A percentile compares a stretch with the other conserved stretches of the same genome.
Evolutionary conservation across 352 stramenopile species (phyloP).

Genomic region (Saprolegnia diclina): DNA sequence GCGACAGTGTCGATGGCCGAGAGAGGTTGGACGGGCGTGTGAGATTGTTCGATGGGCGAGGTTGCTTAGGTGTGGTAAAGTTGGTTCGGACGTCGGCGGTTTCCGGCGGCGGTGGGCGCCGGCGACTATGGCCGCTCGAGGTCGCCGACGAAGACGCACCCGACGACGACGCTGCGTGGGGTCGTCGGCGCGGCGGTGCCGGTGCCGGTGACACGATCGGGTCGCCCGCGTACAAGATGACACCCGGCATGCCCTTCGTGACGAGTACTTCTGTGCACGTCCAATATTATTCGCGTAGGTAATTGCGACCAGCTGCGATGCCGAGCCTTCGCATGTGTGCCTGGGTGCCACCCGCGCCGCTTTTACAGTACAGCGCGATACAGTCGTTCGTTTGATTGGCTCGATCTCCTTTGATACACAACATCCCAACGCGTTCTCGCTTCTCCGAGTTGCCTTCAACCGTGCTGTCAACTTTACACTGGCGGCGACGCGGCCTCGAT

Average conservation of each 20-base stretch:
- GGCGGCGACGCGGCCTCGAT: too few species aligned
- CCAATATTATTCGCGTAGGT: not conserved
- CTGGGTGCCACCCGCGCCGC: not conserved
- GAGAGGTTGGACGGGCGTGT: not conserved
- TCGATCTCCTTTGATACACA: not conserved
- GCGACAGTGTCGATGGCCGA: not conserved
- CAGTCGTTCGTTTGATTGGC: constrained; percentile 6
- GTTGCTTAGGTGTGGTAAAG: not conserved
- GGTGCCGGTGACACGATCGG: not conserved
- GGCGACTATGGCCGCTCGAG: not conserved
- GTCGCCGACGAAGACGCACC: not conserved
- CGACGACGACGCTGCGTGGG: not conserved
- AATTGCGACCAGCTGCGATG: constrained; percentile 1
- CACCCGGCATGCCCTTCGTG: not conserved
- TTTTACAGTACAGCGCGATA: constrained; percentile 14
- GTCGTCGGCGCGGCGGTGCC: not conserved
- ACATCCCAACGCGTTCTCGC: not conserved
- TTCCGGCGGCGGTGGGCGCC: constrained; percentile 1
- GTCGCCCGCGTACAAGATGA: constrained; percentile 13
- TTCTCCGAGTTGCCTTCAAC: too few species aligned
- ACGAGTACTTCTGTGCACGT: not conserved
- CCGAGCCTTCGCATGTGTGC: not conserved
- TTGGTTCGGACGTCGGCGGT: constrained; percentile 10
- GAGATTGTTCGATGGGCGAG: not conserved
- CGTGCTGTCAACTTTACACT: too few species aligned